Conservation (phyloP, 2,329 filamentous ascomycete genomes). For the Bipolaris sorokiniana region DNA sequence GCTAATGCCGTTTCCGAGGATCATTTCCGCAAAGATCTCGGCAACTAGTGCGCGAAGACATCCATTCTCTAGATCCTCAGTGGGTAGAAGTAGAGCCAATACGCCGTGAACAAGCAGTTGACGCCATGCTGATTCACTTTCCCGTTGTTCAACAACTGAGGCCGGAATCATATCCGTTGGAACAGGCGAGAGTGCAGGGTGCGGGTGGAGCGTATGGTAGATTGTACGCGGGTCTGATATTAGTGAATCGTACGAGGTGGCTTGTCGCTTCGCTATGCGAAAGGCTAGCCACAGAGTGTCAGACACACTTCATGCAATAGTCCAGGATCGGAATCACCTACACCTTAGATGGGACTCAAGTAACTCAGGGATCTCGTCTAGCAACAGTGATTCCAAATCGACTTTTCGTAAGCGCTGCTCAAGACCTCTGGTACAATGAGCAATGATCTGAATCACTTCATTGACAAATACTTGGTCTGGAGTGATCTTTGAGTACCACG, state of each 20-base stretch:
- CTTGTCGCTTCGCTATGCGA: constrained; percentile 66
- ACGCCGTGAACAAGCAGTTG: constrained; percentile 85
- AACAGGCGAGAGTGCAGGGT: constrained; percentile 80
- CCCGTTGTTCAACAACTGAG: constrained; percentile 65
- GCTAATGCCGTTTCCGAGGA: constrained; percentile 80
- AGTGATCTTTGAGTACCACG: constrained; percentile 93
- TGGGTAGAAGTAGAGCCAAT: constrained; percentile 83
- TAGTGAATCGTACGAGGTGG: constrained; percentile 64
- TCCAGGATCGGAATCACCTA: constrained; percentile 53
- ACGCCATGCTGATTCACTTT: constrained; percentile 83
- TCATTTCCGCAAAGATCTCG: constrained; percentile 88
- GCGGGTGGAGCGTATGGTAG: constrained; percentile 83
- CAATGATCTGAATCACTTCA: constrained; percentile 88
- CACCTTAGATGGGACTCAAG: constrained; percentile 80
- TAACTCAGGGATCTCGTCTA: constrained; percentile 87
- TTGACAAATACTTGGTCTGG: constrained; percentile 86
- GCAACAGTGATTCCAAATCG: constrained; percentile 79
- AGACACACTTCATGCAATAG: constrained; percentile 29
- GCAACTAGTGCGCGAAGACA: constrained; percentile 83
- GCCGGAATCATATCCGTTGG: constrained; percentile 63
- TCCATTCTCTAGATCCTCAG: constrained; percentile 87
- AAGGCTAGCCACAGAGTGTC: constrained; percentile 64
- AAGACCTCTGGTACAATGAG: constrained; percentile 85
- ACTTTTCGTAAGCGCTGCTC: constrained; percentile 84
- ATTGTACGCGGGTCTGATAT: constrained; percentile 68